Conservation (phyloP, 1,284 basidiomycete genomes). For the Marasmius oreades region DNA sequence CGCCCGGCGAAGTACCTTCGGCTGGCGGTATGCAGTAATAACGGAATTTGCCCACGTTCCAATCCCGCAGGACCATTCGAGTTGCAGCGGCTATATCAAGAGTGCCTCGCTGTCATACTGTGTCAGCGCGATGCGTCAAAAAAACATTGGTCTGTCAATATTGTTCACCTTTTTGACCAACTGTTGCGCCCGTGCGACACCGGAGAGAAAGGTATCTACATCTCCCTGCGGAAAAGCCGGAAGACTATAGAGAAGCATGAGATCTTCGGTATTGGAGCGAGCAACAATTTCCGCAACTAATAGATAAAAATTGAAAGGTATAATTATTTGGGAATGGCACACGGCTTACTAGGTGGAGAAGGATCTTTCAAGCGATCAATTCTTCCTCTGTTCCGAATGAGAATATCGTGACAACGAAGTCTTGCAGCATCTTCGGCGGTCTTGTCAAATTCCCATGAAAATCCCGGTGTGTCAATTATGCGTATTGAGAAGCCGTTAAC, state of each 20-base stretch:
- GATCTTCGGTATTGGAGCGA: slow-evolving; percentile 73
- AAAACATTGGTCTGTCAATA: neutral
- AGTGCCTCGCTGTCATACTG: slow-evolving; percentile 57
- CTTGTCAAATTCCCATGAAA: slow-evolving; percentile 52
- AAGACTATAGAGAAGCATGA: slow-evolving; percentile 88
- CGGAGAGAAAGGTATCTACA: slow-evolving; percentile 74
- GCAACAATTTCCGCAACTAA: slow-evolving; percentile 74
- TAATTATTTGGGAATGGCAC: slow-evolving; percentile 4
- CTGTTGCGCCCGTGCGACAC: slow-evolving; percentile 77
- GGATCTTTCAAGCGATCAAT: slow-evolving; percentile 90
- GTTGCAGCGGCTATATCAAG: slow-evolving; percentile 80
- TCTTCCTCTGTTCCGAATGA: slow-evolving; percentile 79
- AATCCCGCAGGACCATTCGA: slow-evolving; percentile 85
- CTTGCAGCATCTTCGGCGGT: slow-evolving; percentile 39
- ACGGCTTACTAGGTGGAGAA: slow-evolving; percentile 61
- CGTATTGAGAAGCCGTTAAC: slow-evolving; percentile 45
- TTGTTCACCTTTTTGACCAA: slow-evolving; percentile 74
- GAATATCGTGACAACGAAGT: slow-evolving; percentile 62
- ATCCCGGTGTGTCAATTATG: slow-evolving; percentile 85
- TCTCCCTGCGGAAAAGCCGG: slow-evolving; percentile 79
- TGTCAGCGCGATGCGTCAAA: neutral
- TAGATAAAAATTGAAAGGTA: neutral
- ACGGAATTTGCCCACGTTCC: slow-evolving; percentile 78
- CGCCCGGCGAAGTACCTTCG: slow-evolving; percentile 14
- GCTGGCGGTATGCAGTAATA: slow-evolving; percentile 66